These are phyloP conservation scores for Trichoderma citrinoviride DNA, from an alignment of 2,329 filamentous ascomycete species.

Conservation along the genomic window DNA sequence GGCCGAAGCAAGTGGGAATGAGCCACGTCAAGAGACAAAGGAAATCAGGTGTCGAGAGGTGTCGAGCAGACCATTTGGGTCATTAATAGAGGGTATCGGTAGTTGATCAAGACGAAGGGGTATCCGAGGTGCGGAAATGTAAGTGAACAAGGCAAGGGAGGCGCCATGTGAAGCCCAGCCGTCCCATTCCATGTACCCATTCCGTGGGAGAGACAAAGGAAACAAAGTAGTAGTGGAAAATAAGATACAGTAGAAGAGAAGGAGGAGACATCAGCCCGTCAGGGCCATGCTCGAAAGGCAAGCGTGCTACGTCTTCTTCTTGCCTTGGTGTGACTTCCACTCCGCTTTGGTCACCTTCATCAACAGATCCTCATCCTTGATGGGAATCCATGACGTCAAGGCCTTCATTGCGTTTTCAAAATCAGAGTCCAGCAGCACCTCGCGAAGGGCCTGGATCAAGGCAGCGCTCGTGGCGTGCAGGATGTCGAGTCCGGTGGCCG, in stretches of 20 bases:
- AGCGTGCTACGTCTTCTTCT: slow-evolving; percentile 41
- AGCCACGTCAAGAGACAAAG: slow-evolving; percentile 8
- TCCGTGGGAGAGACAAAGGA: neutral
- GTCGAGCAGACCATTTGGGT: slow-evolving; percentile 1
- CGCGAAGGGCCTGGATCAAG: slow-evolving; percentile 83
- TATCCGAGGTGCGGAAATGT: slow-evolving; percentile 8
- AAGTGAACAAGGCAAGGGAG: neutral
- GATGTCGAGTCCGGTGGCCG: slow-evolving; percentile 66
- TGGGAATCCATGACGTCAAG: slow-evolving; percentile 87
- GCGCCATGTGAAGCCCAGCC: neutral
- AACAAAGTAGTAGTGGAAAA: slow-evolving; percentile 2
- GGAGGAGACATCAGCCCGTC: slow-evolving; percentile 20
- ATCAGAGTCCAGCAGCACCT: slow-evolving; percentile 86
- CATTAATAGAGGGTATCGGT: slow-evolving; percentile 18
- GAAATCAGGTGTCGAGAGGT: slow-evolving; percentile 1
- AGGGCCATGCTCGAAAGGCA: slow-evolving; percentile 30
- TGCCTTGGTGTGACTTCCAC: slow-evolving; percentile 65
- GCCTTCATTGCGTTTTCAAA: slow-evolving; percentile 99
- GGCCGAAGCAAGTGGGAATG: neutral
- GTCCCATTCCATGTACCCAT: neutral
- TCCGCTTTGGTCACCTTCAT: slow-evolving; percentile 88
- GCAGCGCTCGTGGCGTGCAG: slow-evolving; percentile 88
- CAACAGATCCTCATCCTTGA: slow-evolving; percentile 89
- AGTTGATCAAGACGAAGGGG: neutral
- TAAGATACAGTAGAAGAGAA: neutral